A percentile compares a stretch with the other conserved stretches of the same genome.
phyloP scores from a whole-genome alignment of 306 rosid species.

The Styphnolobium japonicum region DNA sequence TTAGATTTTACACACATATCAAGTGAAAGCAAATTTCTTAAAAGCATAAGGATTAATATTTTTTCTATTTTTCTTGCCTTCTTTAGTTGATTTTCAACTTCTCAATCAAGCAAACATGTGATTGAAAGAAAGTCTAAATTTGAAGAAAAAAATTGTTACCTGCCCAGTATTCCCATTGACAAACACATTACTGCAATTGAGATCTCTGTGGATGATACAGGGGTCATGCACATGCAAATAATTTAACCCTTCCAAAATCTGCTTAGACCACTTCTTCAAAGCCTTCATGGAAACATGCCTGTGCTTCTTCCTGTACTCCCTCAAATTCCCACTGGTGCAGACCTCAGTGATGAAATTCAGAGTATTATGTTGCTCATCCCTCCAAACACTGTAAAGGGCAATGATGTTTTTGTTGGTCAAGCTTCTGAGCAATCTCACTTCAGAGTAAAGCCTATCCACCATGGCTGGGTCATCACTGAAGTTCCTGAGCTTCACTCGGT shows the following conservation, averaged over 20 bases:
- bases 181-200: conserved; percentile 91
- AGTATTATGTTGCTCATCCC: conserved; percentile 38
- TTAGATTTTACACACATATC: neutral
- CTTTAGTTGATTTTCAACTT: neutral
- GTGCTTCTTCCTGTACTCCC: conserved; percentile 86
- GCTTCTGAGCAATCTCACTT: conserved; percentile 65
- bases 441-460: conserved; percentile 76
- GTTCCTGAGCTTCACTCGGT: conserved; percentile 77
- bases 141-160: conserved; percentile 38
- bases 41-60: neutral
- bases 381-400: conserved; percentile 66
- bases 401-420: conserved; percentile 65
- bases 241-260: conserved; percentile 71
- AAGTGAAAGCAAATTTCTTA: neutral
- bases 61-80: conserved; percentile 19
- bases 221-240: conserved; percentile 83
- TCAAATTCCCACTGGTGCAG: conserved; percentile 83
- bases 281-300: conserved; percentile 82
- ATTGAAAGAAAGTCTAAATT: neutral
- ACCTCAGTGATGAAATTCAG: conserved; percentile 92
- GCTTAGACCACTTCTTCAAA: conserved; percentile 82
- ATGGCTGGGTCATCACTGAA: conserved; percentile 63
- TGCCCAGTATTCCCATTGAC: conserved; percentile 90
- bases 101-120: conserved; percentile 32
- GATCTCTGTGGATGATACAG: conserved; percentile 94